Percentiles rank a stretch among this genome's conserved stretches.
phyloP scores from a whole-genome alignment of 108 stramenopile species.

The Pseudonitzschia multiseries region DNA sequence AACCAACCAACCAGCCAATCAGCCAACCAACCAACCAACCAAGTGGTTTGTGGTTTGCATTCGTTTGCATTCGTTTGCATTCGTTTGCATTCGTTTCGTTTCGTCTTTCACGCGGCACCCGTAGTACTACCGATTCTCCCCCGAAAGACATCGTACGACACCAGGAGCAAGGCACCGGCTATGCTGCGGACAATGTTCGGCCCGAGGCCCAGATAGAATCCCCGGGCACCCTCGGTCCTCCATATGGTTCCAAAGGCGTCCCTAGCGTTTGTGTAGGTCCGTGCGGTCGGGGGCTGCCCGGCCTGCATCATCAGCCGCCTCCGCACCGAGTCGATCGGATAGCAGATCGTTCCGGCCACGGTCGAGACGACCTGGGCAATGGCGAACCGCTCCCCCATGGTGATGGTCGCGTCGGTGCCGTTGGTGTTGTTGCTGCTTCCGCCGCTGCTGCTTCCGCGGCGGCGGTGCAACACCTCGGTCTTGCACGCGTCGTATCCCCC shows the following conservation, averaged over 20 bases:
- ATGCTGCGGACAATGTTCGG: conserved; percentile 80
- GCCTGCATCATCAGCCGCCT: conserved; percentile 98
- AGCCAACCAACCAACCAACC: too few relatives aligned
- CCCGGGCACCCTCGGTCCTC: conserved; percentile 61
- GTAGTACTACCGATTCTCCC: not conserved
- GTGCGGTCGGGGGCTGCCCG: conserved; percentile 44
- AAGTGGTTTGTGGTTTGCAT: too few relatives aligned
- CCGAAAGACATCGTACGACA: conserved; percentile 66
- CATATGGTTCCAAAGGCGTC: conserved; percentile 66
- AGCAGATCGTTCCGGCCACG: conserved; percentile 89
- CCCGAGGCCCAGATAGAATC: conserved; percentile 79
- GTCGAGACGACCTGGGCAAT: conserved; percentile 91
- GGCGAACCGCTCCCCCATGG: conserved; percentile 62
- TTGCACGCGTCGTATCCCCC: conserved; percentile 97
- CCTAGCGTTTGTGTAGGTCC: conserved; percentile 58
- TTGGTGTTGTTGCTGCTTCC: too few relatives aligned
- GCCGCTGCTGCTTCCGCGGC: not conserved
- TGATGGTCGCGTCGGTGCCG: conserved; percentile 5
- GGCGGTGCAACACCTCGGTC: conserved; percentile 44
- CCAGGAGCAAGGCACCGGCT: conserved; percentile 79
- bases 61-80: too few relatives aligned
- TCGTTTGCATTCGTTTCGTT: not conserved
- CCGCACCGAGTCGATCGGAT: conserved; percentile 98
- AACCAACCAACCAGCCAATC: too few relatives aligned
- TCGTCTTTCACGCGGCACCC: not conserved